Evolutionary conservation across 192 early-diverging fungal species (phyloP).

Genomic region (Coemansia sp.): DNA sequence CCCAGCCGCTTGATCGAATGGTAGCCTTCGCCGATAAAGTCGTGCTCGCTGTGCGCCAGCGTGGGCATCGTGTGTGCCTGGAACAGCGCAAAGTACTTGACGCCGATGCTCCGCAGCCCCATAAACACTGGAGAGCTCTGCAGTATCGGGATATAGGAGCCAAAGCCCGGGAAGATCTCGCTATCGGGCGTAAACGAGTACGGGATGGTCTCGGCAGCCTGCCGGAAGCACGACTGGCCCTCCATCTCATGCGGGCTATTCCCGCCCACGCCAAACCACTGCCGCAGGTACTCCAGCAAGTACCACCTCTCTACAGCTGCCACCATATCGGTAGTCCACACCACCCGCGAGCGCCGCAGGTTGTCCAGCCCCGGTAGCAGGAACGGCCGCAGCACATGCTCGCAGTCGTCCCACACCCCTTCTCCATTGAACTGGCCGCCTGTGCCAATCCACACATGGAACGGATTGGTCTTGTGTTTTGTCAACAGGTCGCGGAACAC

Average conservation of each 20-base stretch:
- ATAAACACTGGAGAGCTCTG: conserved; percentile 64
- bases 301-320: conserved; percentile 63
- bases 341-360: conserved; percentile 42
- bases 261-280: conserved; percentile 51
- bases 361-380: conserved; percentile 30
- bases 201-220: conserved; percentile 69
- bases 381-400: conserved; percentile 61
- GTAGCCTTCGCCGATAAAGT: conserved; percentile 56
- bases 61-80: conserved; percentile 73
- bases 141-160: conserved; percentile 67
- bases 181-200: conserved; percentile 78
- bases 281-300: conserved; percentile 60
- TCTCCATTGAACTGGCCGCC: conserved; percentile 72
- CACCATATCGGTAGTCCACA: conserved; percentile 61
- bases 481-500: conserved; percentile 56
- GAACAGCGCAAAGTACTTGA: conserved; percentile 77
- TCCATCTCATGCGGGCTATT: conserved; percentile 19
- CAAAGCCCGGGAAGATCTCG: conserved; percentile 75
- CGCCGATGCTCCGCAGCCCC: conserved; percentile 66
- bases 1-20: conserved; percentile 67
- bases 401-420: conserved; percentile 57
- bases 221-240: conserved; percentile 54
- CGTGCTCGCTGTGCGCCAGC: conserved; percentile 58
- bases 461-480: conserved; percentile 62
- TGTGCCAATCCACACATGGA: conserved; percentile 69